Conservation (phyloP, 345 rosid species). For the Trapa incisa region DNA sequence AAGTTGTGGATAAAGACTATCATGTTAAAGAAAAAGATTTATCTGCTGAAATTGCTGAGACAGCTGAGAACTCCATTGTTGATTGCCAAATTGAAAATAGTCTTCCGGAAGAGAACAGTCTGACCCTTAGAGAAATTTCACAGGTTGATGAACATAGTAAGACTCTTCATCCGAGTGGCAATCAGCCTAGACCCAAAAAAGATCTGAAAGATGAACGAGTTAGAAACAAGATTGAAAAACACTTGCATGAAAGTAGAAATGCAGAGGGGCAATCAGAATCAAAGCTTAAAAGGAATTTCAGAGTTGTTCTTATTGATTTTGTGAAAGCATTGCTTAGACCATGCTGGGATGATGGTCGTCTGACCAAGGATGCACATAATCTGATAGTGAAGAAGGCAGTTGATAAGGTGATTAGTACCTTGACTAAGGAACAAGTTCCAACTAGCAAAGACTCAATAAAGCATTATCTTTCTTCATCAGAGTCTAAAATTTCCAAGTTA, state of each 20-base stretch:
- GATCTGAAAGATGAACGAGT: conserved; percentile 21
- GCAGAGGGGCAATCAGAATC: conserved; percentile 33
- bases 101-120: conserved; percentile 38
- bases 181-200: conserved; percentile 30
- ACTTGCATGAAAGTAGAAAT: conserved; percentile 33
- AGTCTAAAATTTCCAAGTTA: conserved; percentile 57
- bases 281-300: conserved; percentile 45
- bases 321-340: conserved; percentile 72
- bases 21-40: conserved; percentile 23
- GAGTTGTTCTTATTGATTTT: conserved; percentile 47
- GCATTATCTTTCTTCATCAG: conserved; percentile 47
- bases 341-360: conserved; percentile 69
- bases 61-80: conserved; percentile 33
- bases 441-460: conserved; percentile 29
- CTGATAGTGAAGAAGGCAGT: conserved; percentile 55
- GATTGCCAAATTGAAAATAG: conserved; percentile 27
- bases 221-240: conserved; percentile 23
- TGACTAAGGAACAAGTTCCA: conserved; percentile 57
- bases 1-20: conserved; percentile 19
- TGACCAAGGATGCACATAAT: conserved; percentile 75
- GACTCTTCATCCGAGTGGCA: conserved; percentile 26
- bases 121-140: conserved; percentile 23
- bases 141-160: conserved; percentile 18
- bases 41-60: conserved; percentile 21
- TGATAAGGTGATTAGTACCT: conserved; percentile 55